Conservation (phyloP, 495 filamentous ascomycete genomes). For the Barbatosphaeria neglecta region DNA sequence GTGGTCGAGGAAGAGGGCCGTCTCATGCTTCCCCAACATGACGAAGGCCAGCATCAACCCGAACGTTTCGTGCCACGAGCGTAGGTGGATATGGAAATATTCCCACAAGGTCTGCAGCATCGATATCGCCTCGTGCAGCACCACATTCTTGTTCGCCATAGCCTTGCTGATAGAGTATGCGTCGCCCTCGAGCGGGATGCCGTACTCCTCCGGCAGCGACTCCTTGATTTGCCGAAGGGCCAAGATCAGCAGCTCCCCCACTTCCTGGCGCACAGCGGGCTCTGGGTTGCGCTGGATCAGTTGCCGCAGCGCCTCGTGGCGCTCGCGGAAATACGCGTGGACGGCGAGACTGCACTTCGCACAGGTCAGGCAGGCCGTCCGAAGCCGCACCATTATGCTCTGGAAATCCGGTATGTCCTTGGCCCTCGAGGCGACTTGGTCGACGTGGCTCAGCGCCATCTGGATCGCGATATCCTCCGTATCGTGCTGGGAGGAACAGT, state of each 20-base stretch:
- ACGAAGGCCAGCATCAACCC: slow-evolving; percentile 51
- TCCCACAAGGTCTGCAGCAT: slow-evolving; percentile 45
- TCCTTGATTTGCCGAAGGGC: slow-evolving; percentile 42
- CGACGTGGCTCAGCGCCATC: slow-evolving; percentile 63
- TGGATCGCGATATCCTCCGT: slow-evolving; percentile 50
- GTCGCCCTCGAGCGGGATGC: slow-evolving; percentile 6
- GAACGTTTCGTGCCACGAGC: slow-evolving; percentile 76
- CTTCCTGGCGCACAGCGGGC: slow-evolving; percentile 45
- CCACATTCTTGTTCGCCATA: slow-evolving; percentile 20
- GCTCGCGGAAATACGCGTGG: slow-evolving; percentile 51
- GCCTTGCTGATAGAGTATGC: slow-evolving; percentile 18
- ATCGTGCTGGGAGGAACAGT: slow-evolving; percentile 37
- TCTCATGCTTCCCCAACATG: slow-evolving; percentile 42
- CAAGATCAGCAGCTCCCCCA: slow-evolving; percentile 41
- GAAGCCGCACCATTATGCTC: slow-evolving; percentile 40
- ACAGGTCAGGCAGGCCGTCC: slow-evolving; percentile 41
- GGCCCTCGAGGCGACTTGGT: slow-evolving; percentile 63
- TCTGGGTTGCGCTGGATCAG: slow-evolving; percentile 56
- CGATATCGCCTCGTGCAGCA: slow-evolving; percentile 18
- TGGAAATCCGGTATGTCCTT: slow-evolving; percentile 60
- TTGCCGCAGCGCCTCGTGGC: slow-evolving; percentile 47
- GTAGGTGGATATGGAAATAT: slow-evolving; percentile 40
- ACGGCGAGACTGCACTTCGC: slow-evolving; percentile 43
- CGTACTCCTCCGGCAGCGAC: slow-evolving; percentile 30
- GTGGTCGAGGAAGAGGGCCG: slow-evolving; percentile 39